A percentile compares a stretch with the other conserved stretches of the same genome.
Conservation (phyloP, 352 stramenopile species). For the Phytophthora tentaculata region DNA sequence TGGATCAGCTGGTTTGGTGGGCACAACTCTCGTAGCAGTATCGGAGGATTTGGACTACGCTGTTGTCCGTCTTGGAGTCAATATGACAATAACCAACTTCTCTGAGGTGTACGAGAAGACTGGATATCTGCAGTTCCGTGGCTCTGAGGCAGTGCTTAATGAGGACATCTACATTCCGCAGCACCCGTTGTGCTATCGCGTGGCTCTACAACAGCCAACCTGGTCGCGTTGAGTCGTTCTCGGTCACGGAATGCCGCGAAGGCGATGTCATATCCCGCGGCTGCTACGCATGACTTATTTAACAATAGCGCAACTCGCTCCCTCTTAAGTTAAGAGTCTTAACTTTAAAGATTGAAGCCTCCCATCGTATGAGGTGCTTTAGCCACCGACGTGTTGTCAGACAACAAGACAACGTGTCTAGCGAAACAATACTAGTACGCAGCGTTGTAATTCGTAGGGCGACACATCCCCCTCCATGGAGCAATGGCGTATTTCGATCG, state of each 20-base stretch:
- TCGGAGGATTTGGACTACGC: slow-evolving; percentile 69
- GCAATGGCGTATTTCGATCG: too few species aligned
- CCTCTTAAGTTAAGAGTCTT: too few species aligned
- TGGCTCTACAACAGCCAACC: slow-evolving; percentile 46
- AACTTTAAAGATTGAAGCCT: too few species aligned
- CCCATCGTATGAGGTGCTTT: too few species aligned
- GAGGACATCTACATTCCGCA: slow-evolving; percentile 81
- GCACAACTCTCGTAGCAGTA: slow-evolving; percentile 59
- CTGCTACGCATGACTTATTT: too few species aligned
- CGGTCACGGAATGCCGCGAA: slow-evolving; percentile 48
- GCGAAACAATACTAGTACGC: too few species aligned
- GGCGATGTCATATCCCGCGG: too few species aligned
- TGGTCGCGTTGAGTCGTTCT: slow-evolving; percentile 42
- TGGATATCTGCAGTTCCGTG: slow-evolving; percentile 70
- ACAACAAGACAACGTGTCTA: too few species aligned
- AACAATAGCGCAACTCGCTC: too few species aligned
- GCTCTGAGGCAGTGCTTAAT: slow-evolving; percentile 43
- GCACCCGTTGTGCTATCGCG: slow-evolving; percentile 67
- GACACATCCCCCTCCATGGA: too few species aligned
- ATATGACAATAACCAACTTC: slow-evolving; percentile 35
- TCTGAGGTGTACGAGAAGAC: slow-evolving; percentile 36
- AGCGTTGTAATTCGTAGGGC: too few species aligned
- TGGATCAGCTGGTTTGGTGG: slow-evolving; percentile 40
- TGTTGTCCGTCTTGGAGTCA: slow-evolving; percentile 53
- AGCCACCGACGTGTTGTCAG: too few species aligned